Evolutionary conservation across 805 yeast species (phyloP), one percentile per base, ranked within the genome.

Genomic region (Cyberlindnera amylophila): DNA sequence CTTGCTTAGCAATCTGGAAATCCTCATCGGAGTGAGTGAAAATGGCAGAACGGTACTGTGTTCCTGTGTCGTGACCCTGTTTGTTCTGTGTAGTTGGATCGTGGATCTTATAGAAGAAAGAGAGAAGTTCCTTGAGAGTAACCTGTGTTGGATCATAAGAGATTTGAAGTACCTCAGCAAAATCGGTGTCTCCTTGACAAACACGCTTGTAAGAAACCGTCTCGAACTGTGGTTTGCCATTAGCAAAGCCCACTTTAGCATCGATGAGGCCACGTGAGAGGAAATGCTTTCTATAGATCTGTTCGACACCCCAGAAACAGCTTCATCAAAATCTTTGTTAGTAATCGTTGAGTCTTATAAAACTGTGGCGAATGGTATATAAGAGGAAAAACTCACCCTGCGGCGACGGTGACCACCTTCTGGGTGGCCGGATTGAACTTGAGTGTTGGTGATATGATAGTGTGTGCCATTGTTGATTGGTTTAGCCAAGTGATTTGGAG

Each of bases 231-330:
- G 52, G 36, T 2, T 69, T 65, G 10, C 98, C 98, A 50, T 93
- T 95, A 35, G 96, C 86, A 63, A 82, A 93, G 3, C 99, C 99
- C 11, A 91, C 98, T 58, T 78, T 80, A 34, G 81, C 71, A 58
- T 86, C 96, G 10, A 82, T 59, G 16, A 91, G 63, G 26, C 87
- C 88, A 57, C 75, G 79, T 39, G 65, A 70, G 14, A 70, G 75
- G 56, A 78, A 85, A 50, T 85, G 74, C 61, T 85, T 86, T 49
- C 82, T 68, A 67, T 77, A 89, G 19, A 90, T 79, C 52, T 82
- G 85, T 55, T 91, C 97, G 12, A 84, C 88, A 15, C 95, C 95
- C 95, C 95, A 86, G 66, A 84, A 86, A 57, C 95, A 86, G 15
- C 59, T 54, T 21, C 7, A 13, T 12, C 15, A 13, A n/a, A 8